phyloP scores from a whole-genome alignment of 73 alveolate species.

The Stentor coeruleus region DNA sequence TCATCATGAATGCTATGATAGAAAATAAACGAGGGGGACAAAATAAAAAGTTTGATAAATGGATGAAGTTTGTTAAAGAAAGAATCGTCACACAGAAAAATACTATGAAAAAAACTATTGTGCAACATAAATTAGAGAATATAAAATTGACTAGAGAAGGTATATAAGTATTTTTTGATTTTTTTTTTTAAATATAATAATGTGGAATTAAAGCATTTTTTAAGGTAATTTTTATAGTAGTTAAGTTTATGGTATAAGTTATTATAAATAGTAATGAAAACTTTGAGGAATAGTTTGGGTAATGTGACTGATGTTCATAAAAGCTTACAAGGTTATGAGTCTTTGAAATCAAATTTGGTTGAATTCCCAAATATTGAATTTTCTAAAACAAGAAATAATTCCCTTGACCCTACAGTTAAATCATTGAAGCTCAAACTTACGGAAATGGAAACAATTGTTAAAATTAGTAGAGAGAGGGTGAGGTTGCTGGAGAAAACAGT shows the following conservation, averaged over 20 bases:
- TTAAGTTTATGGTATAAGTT: not conserved
- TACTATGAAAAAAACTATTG: not conserved
- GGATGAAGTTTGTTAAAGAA: not conserved
- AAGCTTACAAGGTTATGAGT: not conserved
- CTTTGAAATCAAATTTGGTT: not conserved
- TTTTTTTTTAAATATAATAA: no score
- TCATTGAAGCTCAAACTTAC: not conserved
- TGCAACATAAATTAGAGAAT: no score
- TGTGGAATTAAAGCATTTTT: no score
- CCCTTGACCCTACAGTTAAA: not conserved
- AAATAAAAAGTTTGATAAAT: not conserved
- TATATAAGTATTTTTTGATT: no score
- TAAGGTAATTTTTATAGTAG: not conserved
- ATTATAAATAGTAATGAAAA: not conserved
- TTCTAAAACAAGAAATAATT: no score
- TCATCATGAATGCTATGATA: not conserved
- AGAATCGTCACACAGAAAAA: no score
- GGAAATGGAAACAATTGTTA: not conserved
- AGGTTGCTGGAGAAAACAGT: not conserved
- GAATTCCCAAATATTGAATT: not conserved
- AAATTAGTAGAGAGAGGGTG: not conserved
- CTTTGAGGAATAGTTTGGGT: not conserved
- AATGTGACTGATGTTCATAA: not conserved
- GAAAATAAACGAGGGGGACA: not conserved
- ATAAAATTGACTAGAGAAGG: not conserved